A percentile compares a stretch with the other conserved stretches of the same genome.
phyloP scores from a whole-genome alignment of 2,329 filamentous ascomycete genomes.

The Apiospora malaysiana region DNA sequence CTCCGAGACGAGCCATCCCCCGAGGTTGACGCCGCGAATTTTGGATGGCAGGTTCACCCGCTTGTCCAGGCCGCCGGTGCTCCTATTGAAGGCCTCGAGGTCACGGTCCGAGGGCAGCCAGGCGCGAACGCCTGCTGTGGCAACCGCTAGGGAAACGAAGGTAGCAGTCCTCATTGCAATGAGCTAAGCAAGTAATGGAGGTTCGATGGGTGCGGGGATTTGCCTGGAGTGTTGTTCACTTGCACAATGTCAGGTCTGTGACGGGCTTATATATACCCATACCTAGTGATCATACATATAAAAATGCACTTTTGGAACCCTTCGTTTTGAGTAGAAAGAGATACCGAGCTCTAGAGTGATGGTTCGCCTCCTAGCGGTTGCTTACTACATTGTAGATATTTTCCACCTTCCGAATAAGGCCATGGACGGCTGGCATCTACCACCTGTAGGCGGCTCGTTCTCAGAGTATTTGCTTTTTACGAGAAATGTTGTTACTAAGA shows the following conservation, averaged over 20 bases:
- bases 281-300: too few relatives aligned
- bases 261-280: not conserved
- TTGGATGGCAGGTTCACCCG: conserved; percentile 36
- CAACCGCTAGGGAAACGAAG: not conserved
- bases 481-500: too few relatives aligned
- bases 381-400: not conserved
- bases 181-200: not conserved
- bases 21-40: conserved; percentile 62
- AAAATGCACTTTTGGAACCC: not conserved
- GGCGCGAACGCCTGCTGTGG: not conserved
- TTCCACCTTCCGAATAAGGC: not conserved
- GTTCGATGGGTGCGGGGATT: not conserved
- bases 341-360: not conserved
- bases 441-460: not conserved
- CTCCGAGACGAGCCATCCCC: conserved; percentile 58
- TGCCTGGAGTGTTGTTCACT: not conserved
- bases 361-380: not conserved
- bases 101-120: conserved; percentile 13
- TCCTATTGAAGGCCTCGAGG: conserved; percentile 18
- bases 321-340: not conserved
- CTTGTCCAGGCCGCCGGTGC: conserved; percentile 8
- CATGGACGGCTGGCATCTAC: not conserved
- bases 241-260: not conserved
- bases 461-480: conserved; percentile 7
- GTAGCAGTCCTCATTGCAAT: not conserved